Conservation (phyloP, 345 rosid species). For the Laguncularia racemosa region DNA sequence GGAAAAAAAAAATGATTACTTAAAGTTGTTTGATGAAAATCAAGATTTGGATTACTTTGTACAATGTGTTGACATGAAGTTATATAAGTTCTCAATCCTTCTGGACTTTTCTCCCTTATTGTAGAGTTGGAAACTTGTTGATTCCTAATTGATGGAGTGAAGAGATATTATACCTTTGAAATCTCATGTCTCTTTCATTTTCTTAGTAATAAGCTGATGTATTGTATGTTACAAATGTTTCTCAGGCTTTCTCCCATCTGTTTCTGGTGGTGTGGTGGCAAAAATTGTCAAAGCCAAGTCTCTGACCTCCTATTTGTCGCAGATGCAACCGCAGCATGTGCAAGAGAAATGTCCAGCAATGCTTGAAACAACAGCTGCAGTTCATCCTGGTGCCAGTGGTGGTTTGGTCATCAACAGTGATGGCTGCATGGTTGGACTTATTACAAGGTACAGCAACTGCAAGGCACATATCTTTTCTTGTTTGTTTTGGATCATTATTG, state of each 20-base stretch:
- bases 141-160: too few relatives aligned
- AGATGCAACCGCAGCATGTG: slow-evolving; percentile 16
- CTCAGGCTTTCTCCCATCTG: slow-evolving; percentile 69
- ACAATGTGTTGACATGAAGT: too few relatives aligned
- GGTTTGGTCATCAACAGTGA: slow-evolving; percentile 76
- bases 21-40: too few relatives aligned
- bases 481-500: background rate
- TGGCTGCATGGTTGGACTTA: slow-evolving; percentile 85
- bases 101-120: too few relatives aligned
- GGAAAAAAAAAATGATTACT: too few relatives aligned
- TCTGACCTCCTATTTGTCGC: slow-evolving; percentile 22
- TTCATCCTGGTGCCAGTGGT: slow-evolving; percentile 95
- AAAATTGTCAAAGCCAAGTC: slow-evolving; percentile 62
- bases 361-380: slow-evolving; percentile 97
- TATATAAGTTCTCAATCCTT: too few relatives aligned
- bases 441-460: slow-evolving; percentile 57
- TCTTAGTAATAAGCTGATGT: slow-evolving; percentile 3
- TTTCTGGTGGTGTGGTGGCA: slow-evolving; percentile 74
- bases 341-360: slow-evolving; percentile 47
- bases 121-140: too few relatives aligned
- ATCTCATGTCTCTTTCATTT: background rate
- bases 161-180: background rate
- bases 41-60: too few relatives aligned
- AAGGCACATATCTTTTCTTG: background rate
- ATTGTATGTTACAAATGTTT: slow-evolving; percentile 4